These are phyloP conservation scores for Trichosporon coremiiforme DNA, from an alignment of 1,284 basidiomycete genomes.

Conservation along the genomic window DNA sequence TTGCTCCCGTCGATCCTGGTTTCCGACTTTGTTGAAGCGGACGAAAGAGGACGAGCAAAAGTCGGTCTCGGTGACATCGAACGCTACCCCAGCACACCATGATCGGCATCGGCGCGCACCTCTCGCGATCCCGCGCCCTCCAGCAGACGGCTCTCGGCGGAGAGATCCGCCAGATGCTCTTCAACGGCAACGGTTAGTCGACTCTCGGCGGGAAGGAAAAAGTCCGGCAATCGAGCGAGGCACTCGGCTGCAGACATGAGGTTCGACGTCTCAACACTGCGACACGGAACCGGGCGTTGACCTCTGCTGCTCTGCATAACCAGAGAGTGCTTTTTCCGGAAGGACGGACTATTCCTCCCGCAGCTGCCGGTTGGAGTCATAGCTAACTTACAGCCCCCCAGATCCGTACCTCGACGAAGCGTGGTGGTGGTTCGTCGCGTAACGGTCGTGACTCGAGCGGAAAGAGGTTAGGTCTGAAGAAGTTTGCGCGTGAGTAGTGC, in stretches of 20 bases:
- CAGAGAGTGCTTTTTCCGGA: no score
- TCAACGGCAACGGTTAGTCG: conserved; percentile 25
- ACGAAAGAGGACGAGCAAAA: conserved; percentile 3
- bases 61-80: not conserved
- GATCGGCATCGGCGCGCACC: conserved; percentile 32
- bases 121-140: conserved; percentile 36
- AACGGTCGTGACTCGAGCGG: conserved; percentile 90
- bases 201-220: not conserved
- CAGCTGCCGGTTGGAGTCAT: not conserved
- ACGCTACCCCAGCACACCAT: conserved; percentile 26
- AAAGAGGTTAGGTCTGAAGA: conserved; percentile 87
- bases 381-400: conserved; percentile 54
- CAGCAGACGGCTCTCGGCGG: conserved; percentile 33
- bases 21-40: conserved; percentile 13
- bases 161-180: conserved; percentile 43
- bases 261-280: not conserved
- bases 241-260: not conserved
- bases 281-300: not conserved
- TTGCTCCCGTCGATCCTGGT: conserved; percentile 1
- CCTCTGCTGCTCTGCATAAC: no score
- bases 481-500: conserved; percentile 74
- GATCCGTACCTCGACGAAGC: conserved; percentile 88
- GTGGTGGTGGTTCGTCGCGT: conserved; percentile 85
- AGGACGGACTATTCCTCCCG: not conserved
- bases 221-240: not conserved